Evolutionary conservation across 2,329 filamentous ascomycete genomes (phyloP).

Genomic region (Verticillium klebahnii): DNA sequence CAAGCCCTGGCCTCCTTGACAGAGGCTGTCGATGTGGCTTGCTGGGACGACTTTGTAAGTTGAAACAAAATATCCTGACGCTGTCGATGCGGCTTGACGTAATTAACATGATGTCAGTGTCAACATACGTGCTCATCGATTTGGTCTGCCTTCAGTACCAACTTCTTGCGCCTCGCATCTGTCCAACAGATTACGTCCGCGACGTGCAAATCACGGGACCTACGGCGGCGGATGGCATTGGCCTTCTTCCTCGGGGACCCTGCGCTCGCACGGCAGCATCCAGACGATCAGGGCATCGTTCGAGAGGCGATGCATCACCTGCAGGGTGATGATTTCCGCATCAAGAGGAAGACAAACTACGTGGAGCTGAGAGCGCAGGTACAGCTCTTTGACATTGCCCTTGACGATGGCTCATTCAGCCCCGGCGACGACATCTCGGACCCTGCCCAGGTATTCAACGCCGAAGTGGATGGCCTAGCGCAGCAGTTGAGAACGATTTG

Average conservation of each 20-base stretch:
- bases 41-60: constrained; percentile 40
- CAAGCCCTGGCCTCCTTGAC: constrained; percentile 38
- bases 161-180: neutral
- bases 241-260: constrained; percentile 55
- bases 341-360: constrained; percentile 61
- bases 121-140: constrained; percentile 28
- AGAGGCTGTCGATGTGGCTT: constrained; percentile 28
- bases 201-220: constrained; percentile 25
- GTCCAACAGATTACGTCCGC: neutral
- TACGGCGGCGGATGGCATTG: constrained; percentile 63
- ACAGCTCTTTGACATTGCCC: constrained; percentile 66
- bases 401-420: constrained; percentile 55
- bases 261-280: constrained; percentile 31
- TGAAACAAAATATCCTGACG: neutral
- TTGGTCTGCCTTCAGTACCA: neutral
- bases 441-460: constrained; percentile 55
- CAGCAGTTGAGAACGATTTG: constrained; percentile 52
- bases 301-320: constrained; percentile 42
- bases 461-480: constrained; percentile 63
- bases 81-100: neutral
- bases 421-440: constrained; percentile 20
- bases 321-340: constrained; percentile 41
- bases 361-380: constrained; percentile 60
- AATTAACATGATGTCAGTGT: constrained; percentile 35
- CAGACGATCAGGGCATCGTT: constrained; percentile 37